Evolutionary conservation across 352 stramenopile genomes (phyloP), one percentile per base, ranked within the genome.

Genomic region (Globisporangium canariense): DNA sequence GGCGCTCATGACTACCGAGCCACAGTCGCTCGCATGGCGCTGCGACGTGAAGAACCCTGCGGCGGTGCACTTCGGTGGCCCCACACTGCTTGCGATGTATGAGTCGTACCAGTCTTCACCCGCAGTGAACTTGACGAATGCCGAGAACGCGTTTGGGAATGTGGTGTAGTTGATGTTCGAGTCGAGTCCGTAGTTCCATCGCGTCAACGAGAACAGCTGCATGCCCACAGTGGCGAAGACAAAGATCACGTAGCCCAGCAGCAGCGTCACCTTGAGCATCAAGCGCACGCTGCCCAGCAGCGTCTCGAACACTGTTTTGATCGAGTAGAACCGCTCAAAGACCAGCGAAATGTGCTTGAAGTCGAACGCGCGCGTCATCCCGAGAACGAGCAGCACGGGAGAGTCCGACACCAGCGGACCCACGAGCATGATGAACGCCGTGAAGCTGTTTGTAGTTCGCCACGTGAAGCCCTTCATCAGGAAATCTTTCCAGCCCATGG

Each of bases 41-140:
- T 59, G 63, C 20, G 71, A 34, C 1, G 46, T 57, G 20, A 74
- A 81, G 14, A 67, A 69, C 1, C 70, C 73, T 10, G 73, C 78
- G 4, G 80, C 64, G 2, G 89, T 81, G 67, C 86, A 93, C 41
- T 81, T 76, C 0, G 86, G 84, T 8, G 72, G 64, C 9, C 61
- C 60, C 5, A 91, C 81, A 64, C 79, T 90, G 49, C 80, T 89
- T 9, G 86, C 81, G 41, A 83, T 73, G 58, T 91, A 91, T 14
- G 83, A 85, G 49, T 90, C 83, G 54, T 86, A 94, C 86, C 86
- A 94, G 56, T 93, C 84, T 71, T 94, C 86, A 8, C 86, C 86
- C 0, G 83, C 83, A 4, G 84, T 84, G 68, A 93, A 93, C 56
- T 93, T 93, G 34, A 93, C 83, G 64, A 93, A 92, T 5, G 83